Conservation (phyloP, 1,284 basidiomycete species). For the Quambalaria eucalypti region DNA sequence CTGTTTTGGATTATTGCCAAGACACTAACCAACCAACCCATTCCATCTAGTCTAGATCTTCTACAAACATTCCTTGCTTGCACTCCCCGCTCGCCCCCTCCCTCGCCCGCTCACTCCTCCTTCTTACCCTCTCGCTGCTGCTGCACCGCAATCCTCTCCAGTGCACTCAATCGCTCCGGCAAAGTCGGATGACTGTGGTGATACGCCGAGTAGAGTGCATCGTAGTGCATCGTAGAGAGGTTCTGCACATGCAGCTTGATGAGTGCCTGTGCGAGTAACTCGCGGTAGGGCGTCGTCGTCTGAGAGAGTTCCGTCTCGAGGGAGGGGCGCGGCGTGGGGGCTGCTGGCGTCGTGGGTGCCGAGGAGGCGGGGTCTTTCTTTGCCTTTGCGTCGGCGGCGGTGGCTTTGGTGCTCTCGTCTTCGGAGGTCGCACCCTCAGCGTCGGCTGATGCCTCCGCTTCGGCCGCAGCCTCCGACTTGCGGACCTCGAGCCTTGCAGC, state of each 20-base stretch:
- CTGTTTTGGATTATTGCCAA: too few relatives aligned
- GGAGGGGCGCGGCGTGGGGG: not conserved
- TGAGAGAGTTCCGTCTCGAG: constrained; percentile 1
- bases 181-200: constrained; percentile 43
- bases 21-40: too few relatives aligned
- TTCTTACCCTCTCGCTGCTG: not conserved
- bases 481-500: not conserved
- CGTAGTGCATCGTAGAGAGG: constrained; percentile 43
- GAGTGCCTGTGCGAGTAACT: constrained; percentile 33
- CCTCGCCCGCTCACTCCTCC: not conserved
- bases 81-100: not conserved
- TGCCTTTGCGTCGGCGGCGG: too few relatives aligned
- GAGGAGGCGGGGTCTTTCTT: constrained; percentile 6
- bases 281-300: constrained; percentile 24
- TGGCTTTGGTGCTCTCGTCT: too few relatives aligned
- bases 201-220: constrained; percentile 41
- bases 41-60: too few relatives aligned
- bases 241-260: constrained; percentile 45
- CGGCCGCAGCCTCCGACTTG: constrained; percentile 4
- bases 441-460: constrained; percentile 11
- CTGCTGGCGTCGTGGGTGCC: not conserved
- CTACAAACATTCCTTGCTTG: not conserved
- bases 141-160: not conserved
- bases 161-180: constrained; percentile 25
- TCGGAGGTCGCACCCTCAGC: too few relatives aligned